A percentile compares a stretch with the other conserved stretches of the same genome.
Conservation (phyloP, 1,139 yeast species). For the Candida sanyaensis region DNA sequence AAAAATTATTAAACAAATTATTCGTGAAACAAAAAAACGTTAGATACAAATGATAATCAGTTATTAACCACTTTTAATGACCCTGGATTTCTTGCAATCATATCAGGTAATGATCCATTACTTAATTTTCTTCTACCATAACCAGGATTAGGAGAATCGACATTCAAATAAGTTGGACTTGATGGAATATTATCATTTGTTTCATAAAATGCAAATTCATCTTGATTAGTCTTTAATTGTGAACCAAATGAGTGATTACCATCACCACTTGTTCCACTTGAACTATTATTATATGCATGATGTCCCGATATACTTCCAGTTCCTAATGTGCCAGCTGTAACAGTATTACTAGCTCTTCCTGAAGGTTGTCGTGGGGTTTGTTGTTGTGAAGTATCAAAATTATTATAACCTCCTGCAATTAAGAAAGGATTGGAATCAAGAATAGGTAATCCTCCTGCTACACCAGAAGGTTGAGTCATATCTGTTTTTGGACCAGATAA, state of each 20-base stretch:
- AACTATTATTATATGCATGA: conserved; percentile 14
- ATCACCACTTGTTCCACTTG: conserved; percentile 15
- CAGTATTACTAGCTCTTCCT: neutral
- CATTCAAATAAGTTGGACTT: conserved; percentile 5
- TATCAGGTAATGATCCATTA: conserved; percentile 72
- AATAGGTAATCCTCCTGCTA: conserved; percentile 6
- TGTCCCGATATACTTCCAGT: conserved; percentile 4
- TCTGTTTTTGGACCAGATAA: conserved; percentile 33
- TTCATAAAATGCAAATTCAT: conserved; percentile 11
- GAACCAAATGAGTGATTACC: conserved; percentile 15
- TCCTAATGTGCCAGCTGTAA: conserved; percentile 2
- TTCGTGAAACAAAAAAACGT: neutral
- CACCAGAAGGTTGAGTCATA: conserved; percentile 10
- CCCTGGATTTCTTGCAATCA: conserved; percentile 48
- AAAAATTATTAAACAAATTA: neutral
- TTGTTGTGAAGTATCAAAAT: conserved; percentile 17
- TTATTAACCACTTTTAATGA: conserved; percentile 49
- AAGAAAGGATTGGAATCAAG: conserved; percentile 25
- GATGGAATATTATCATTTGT: conserved; percentile 5
- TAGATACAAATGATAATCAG: conserved; percentile 13
- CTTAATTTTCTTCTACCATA: conserved; percentile 58
- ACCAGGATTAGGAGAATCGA: conserved; percentile 23
- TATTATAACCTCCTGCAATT: conserved; percentile 17
- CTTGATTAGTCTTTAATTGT: conserved; percentile 6
- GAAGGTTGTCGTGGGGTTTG: conserved; percentile 7